Percentiles rank a stretch among this genome's conserved stretches.
Evolutionary conservation across 2,329 filamentous ascomycete genomes (phyloP).

Genomic region (Teratosphaeria pseudoeucalypti): DNA sequence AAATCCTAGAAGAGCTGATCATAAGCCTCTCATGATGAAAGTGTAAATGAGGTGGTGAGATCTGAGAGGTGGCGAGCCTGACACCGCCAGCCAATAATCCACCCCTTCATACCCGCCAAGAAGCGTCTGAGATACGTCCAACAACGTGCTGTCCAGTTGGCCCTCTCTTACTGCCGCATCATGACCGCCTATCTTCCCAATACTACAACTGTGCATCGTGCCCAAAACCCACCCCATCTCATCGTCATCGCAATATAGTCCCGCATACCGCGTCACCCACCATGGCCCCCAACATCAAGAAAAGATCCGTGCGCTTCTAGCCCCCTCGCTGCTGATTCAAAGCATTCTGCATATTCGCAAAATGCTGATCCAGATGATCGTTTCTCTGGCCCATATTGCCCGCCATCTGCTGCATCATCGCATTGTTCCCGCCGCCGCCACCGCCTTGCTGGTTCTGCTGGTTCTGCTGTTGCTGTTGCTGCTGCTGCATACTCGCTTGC

Average conservation of each 20-base stretch:
- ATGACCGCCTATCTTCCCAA: too few species aligned
- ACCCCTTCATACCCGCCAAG: too few species aligned
- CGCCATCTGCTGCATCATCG: conserved; percentile 13
- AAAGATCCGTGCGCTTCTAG: neutral
- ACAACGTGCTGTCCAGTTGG: neutral
- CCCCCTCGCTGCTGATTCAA: conserved; percentile 11
- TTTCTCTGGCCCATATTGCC: conserved; percentile 9
- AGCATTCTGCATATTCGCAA: conserved; percentile 23
- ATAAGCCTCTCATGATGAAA: too few species aligned
- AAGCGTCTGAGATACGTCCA: too few species aligned
- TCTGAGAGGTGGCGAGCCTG: too few species aligned
- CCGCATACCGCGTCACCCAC: neutral
- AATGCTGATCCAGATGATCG: conserved; percentile 16
- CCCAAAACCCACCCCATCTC: neutral
- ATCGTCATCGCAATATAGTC: neutral
- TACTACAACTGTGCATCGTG: too few species aligned
- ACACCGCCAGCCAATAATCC: too few species aligned
- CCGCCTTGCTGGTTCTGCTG: conserved; percentile 9
- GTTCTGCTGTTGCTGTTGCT: conserved; percentile 7
- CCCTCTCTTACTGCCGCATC: neutral
- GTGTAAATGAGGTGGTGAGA: too few species aligned
- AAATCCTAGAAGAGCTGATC: too few species aligned
- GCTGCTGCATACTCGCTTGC: conserved; percentile 1
- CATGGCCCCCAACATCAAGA: neutral
- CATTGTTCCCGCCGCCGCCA: conserved; percentile 11